A percentile compares a stretch with the other conserved stretches of the same genome.
Evolutionary conservation across 768 basidiomycete genomes (phyloP).

Genomic region (Ephemerocybe angulata): DNA sequence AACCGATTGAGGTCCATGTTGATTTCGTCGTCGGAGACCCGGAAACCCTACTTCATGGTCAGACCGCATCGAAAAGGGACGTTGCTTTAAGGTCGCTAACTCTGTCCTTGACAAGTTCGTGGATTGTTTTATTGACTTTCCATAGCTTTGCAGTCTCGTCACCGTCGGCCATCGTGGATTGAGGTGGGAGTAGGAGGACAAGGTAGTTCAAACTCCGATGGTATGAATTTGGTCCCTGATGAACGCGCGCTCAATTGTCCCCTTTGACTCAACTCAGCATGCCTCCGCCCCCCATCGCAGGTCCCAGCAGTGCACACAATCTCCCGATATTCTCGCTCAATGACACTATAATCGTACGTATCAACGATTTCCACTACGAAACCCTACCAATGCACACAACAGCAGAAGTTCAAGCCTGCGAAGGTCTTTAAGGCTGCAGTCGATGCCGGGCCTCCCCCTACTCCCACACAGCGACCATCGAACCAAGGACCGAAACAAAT

Average conservation of each 20-base stretch:
- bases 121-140: slow-evolving; percentile 94
- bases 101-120: slow-evolving; percentile 94
- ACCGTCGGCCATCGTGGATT: slow-evolving; percentile 55
- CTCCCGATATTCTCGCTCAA: slow-evolving; percentile 37
- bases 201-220: slow-evolving; percentile 54
- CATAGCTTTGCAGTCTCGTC: slow-evolving; percentile 88
- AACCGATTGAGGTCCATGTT: slow-evolving; percentile 83
- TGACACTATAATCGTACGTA: slow-evolving; percentile 44
- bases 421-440: slow-evolving; percentile 83
- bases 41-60: slow-evolving; percentile 67
- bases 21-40: slow-evolving; percentile 92
- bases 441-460: slow-evolving; percentile 53
- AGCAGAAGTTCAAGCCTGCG: slow-evolving; percentile 81
- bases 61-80: slow-evolving; percentile 11
- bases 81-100: slow-evolving; percentile 41
- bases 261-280: slow-evolving; percentile 12
- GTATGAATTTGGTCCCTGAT: not conserved
- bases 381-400: too few species aligned
- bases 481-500: slow-evolving; percentile 62
- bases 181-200: slow-evolving; percentile 11
- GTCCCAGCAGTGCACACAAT: slow-evolving; percentile 8
- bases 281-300: not conserved
- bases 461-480: slow-evolving; percentile 33
- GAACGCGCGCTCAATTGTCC: slow-evolving; percentile 9
- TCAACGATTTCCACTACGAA: slow-evolving; percentile 13